phyloP scores from a whole-genome alignment of 2,329 filamentous ascomycete genomes.

The Bipolaris oryzae region DNA sequence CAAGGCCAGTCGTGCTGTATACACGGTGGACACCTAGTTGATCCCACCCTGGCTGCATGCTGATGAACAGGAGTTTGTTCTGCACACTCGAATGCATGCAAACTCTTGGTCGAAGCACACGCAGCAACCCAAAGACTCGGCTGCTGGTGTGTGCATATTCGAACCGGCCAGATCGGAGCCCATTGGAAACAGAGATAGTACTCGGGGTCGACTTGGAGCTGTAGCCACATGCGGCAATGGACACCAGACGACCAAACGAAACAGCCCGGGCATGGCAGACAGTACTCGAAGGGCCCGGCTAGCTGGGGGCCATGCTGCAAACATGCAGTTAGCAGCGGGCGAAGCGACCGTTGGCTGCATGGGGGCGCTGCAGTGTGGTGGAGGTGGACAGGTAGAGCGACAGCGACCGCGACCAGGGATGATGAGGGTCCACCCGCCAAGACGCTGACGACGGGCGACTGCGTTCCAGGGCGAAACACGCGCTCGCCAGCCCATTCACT shows the following conservation, averaged over 20 bases:
- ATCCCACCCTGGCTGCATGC: no score
- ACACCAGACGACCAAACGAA: not conserved
- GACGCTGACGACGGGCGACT: conserved; percentile 13
- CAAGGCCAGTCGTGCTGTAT: no score
- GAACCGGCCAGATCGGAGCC: not conserved
- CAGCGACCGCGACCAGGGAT: not conserved
- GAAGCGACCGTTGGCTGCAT: conserved; percentile 11
- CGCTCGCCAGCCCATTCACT: conserved; percentile 12
- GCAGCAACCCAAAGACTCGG: not conserved
- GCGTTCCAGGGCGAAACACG: conserved; percentile 20
- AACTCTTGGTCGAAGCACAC: not conserved
- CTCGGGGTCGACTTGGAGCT: no score
- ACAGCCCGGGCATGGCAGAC: not conserved
- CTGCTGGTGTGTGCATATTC: no score
- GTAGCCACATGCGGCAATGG: no score
- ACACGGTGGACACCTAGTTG: no score
- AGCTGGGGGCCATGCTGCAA: conserved; percentile 9
- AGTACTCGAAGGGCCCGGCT: not conserved
- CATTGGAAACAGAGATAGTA: no score
- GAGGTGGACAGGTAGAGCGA: conserved; percentile 11
- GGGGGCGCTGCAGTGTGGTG: conserved; percentile 13
- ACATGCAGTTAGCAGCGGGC: not conserved
- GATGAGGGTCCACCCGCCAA: conserved; percentile 19
- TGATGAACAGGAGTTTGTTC: no score
- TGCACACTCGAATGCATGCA: not conserved